A percentile compares a stretch with the other conserved stretches of the same genome.
These are phyloP conservation scores for Clonostachys sp. DNA, from an alignment of 2,329 filamentous ascomycete species.

Conservation along the genomic window DNA sequence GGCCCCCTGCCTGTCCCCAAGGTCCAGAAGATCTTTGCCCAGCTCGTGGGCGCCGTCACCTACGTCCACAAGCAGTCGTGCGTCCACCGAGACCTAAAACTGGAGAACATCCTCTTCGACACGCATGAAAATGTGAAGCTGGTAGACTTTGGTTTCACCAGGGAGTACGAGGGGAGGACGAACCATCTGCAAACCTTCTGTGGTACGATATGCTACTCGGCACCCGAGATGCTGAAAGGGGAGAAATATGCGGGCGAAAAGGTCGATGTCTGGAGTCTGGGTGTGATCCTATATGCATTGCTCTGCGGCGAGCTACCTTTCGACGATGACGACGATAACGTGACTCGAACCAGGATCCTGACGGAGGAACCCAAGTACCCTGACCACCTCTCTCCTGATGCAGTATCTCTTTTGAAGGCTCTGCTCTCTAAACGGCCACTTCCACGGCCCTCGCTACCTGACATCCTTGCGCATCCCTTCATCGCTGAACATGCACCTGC, in stretches of 20 bases:
- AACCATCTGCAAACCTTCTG: conserved; percentile 97
- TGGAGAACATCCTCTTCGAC: conserved; percentile 87
- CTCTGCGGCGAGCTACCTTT: conserved; percentile 86
- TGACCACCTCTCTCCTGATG: conserved; percentile 72
- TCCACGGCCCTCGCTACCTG: conserved; percentile 73
- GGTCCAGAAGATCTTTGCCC: conserved; percentile 92
- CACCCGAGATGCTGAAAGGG: conserved; percentile 96
- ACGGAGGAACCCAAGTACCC: conserved; percentile 82
- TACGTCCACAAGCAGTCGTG: conserved; percentile 96
- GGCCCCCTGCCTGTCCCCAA: conserved; percentile 80
- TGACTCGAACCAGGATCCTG: conserved; percentile 81
- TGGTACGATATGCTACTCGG: conserved; percentile 95
- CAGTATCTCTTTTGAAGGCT: conserved; percentile 68
- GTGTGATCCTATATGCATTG: conserved; percentile 79
- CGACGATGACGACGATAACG: conserved; percentile 89
- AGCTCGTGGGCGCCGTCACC: conserved; percentile 88
- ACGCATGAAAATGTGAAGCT: conserved; percentile 97
- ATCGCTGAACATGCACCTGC: conserved; percentile 80
- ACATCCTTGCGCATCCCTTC: conserved; percentile 86
- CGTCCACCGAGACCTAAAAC: conserved; percentile 92
- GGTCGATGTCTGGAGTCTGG: conserved; percentile 92
- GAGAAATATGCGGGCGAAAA: conserved; percentile 98
- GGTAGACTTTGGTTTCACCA: conserved; percentile 95
- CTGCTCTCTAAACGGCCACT: conserved; percentile 91
- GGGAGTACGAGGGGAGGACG: conserved; percentile 92